These are phyloP conservation scores for Trichoderma gamsii DNA, from an alignment of 495 filamentous ascomycete species.

Conservation along the genomic window DNA sequence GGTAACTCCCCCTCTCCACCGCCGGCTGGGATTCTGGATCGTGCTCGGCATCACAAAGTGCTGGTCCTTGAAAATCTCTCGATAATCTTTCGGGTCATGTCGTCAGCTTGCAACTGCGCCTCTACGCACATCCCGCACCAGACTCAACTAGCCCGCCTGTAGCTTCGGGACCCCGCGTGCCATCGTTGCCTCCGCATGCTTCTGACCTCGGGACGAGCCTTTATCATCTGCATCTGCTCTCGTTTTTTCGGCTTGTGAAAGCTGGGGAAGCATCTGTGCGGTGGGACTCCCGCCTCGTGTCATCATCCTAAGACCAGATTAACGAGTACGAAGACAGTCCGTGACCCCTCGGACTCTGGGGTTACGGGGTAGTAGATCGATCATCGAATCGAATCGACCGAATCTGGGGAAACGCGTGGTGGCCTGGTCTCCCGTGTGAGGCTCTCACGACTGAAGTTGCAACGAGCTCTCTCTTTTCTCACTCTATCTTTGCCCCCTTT, in stretches of 20 bases:
- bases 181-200: neutral
- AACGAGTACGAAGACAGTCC: conserved; percentile 1
- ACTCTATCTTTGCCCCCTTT: neutral
- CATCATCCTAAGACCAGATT: neutral
- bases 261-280: neutral
- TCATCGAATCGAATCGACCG: neutral
- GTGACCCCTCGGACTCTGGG: conserved; percentile 5
- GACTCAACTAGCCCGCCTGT: neutral
- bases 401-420: conserved; percentile 4
- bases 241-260: conserved; percentile 11
- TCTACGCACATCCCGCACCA: neutral
- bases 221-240: neutral
- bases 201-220: conserved; percentile 10
- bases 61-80: neutral
- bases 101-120: neutral
- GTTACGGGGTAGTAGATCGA: neutral
- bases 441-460: neutral
- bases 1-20: neutral
- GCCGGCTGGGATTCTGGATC: neutral
- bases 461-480: neutral
- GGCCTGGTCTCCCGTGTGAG: neutral
- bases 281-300: conserved; percentile 1
- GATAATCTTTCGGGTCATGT: neutral
- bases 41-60: conserved; percentile 1
- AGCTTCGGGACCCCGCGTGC: neutral